Conservation (phyloP, 2,329 filamentous ascomycete species). For the Calonectria ilicicola region DNA sequence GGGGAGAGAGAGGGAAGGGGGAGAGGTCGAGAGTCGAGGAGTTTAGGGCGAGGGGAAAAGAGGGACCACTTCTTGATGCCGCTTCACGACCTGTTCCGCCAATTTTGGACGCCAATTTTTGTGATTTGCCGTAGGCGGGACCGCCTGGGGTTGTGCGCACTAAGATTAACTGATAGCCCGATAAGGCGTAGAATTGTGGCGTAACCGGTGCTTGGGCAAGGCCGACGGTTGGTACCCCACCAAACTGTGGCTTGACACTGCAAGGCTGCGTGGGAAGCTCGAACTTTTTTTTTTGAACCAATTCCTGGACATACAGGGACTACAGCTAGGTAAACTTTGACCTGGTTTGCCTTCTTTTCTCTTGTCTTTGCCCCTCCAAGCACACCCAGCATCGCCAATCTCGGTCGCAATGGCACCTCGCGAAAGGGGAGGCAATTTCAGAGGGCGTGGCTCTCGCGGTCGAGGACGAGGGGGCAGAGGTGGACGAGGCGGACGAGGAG, state of each 20-base stretch:
- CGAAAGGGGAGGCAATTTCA: slow-evolving; percentile 49
- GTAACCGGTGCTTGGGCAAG: slow-evolving; percentile 20
- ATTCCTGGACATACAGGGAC: neutral
- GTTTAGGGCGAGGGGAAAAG: slow-evolving; percentile 36
- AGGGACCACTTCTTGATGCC: slow-evolving; percentile 39
- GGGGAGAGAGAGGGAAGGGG: slow-evolving; percentile 5
- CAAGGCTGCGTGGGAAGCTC: slow-evolving; percentile 51
- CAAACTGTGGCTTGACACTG: slow-evolving; percentile 48
- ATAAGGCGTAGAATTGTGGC: slow-evolving; percentile 51
- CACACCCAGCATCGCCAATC: neutral
- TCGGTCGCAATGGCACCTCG: slow-evolving; percentile 49
- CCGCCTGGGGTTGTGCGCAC: slow-evolving; percentile 64
- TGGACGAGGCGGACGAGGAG: slow-evolving; percentile 41
- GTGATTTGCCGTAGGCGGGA: slow-evolving; percentile 57
- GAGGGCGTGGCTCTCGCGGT: slow-evolving; percentile 47
- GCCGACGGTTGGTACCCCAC: slow-evolving; percentile 40
- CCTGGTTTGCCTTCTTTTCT: neutral
- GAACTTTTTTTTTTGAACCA: slow-evolving; percentile 43
- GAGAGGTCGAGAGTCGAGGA: slow-evolving; percentile 24
- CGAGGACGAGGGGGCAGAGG: slow-evolving; percentile 39
- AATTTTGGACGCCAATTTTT: slow-evolving; percentile 57
- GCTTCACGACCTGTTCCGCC: slow-evolving; percentile 45
- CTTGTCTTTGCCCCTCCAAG: neutral
- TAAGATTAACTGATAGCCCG: slow-evolving; percentile 58
- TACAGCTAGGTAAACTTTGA: neutral